Conservation (phyloP, 2,329 filamentous ascomycete species). For the Colletotrichum eleusines region DNA sequence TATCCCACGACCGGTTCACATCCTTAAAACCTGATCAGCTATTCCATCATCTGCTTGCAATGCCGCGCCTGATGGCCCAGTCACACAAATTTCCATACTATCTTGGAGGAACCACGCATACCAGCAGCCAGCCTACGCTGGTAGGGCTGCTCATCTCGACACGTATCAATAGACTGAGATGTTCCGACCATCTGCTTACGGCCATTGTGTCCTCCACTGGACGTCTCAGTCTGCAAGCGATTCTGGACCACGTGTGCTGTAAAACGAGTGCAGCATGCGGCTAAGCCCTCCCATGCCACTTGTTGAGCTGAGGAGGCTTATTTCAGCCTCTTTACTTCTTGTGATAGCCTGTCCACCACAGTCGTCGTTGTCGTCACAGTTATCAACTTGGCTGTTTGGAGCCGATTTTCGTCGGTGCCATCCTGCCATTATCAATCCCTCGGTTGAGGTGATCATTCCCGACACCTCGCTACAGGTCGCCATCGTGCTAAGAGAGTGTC, state of each 20-base stretch:
- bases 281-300: not conserved
- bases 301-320: constrained; percentile 2
- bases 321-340: constrained; percentile 4
- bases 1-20: not conserved
- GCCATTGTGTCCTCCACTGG: not conserved
- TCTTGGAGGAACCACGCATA: not conserved
- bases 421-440: not conserved
- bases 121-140: constrained; percentile 3
- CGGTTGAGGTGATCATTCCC: not conserved
- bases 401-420: not conserved
- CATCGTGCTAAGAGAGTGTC: not conserved
- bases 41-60: not conserved
- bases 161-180: not conserved
- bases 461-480: not conserved
- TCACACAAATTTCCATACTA: not conserved
- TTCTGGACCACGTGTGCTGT: too few species aligned
- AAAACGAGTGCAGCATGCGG: not conserved
- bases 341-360: not conserved
- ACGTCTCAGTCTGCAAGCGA: not conserved
- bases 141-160: not conserved
- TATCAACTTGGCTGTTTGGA: not conserved
- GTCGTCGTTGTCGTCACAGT: not conserved
- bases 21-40: too few species aligned
- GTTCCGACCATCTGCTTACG: not conserved
- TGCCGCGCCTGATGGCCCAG: not conserved